A percentile compares a stretch with the other conserved stretches of the same genome.
These are phyloP conservation scores for Terfezia claveryi DNA, from an alignment of 495 filamentous ascomycete genomes.

Conservation along the genomic window DNA sequence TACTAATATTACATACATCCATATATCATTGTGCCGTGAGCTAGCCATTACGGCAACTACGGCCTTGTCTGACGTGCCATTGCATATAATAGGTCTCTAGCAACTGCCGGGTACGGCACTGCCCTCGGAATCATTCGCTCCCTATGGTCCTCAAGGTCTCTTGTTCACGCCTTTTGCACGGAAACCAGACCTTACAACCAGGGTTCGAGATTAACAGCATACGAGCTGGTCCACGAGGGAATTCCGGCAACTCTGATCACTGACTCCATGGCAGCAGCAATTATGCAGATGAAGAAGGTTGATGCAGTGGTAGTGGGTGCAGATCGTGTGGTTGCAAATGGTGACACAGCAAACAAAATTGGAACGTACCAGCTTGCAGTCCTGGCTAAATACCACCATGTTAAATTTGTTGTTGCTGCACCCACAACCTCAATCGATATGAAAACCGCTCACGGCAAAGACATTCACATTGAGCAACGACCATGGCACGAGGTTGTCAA, in stretches of 20 bases:
- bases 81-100: constrained; percentile 42
- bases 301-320: constrained; percentile 81
- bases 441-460: constrained; percentile 44
- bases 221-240: constrained; percentile 77
- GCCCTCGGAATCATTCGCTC: constrained; percentile 82
- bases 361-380: constrained; percentile 87
- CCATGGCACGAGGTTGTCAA: constrained; percentile 54
- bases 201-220: constrained; percentile 82
- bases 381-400: constrained; percentile 58
- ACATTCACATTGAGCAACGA: constrained; percentile 78
- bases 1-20: no score
- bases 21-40: no score
- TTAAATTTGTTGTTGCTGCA: constrained; percentile 89
- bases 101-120: constrained; percentile 89
- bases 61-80: constrained; percentile 5
- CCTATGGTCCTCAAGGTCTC: constrained; percentile 37
- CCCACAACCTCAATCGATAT: constrained; percentile 88
- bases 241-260: constrained; percentile 89
- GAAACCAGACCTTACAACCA: constrained; percentile 97
- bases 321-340: constrained; percentile 85
- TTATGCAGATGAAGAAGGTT: constrained; percentile 46
- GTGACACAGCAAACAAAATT: constrained; percentile 96
- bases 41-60: no score
- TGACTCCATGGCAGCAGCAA: constrained; percentile 82
- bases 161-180: constrained; percentile 77